Evolutionary conservation across 2,329 filamentous ascomycete species (phyloP).

Genomic region (Paracoccidioides lutzii): DNA sequence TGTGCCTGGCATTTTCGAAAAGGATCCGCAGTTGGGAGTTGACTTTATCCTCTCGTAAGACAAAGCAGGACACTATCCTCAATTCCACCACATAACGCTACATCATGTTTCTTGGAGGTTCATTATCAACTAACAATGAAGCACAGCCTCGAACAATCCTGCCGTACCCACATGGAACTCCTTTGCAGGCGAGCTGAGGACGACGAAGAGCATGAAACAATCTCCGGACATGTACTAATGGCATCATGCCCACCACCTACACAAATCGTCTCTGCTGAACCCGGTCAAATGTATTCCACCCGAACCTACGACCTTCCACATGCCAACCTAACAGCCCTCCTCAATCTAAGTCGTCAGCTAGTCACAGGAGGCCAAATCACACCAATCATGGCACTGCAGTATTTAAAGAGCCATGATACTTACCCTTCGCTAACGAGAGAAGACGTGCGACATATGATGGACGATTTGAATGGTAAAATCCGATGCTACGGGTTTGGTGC

Average conservation of each 20-base stretch:
- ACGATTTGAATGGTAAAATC: constrained; percentile 65
- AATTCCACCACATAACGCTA: background rate
- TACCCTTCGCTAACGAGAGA: constrained; percentile 51
- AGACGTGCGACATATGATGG: constrained; percentile 60
- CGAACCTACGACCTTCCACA: constrained; percentile 70
- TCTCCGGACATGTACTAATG: constrained; percentile 89
- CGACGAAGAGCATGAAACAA: constrained; percentile 47
- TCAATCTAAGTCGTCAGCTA: constrained; percentile 71
- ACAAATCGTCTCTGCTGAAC: constrained; percentile 43
- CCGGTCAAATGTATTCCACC: constrained; percentile 45
- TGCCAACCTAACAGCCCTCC: constrained; percentile 63
- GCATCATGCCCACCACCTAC: constrained; percentile 69
- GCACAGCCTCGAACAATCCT: constrained; percentile 60
- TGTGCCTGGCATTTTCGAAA: constrained; percentile 30
- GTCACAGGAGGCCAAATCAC: constrained; percentile 75
- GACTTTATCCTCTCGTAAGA: constrained; percentile 37
- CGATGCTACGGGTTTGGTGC: constrained; percentile 79
- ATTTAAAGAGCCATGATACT: constrained; percentile 59
- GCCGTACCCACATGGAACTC: constrained; percentile 81
- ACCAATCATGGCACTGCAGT: constrained; percentile 87
- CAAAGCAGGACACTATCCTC: background rate
- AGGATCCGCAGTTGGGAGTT: constrained; percentile 34
- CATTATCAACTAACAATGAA: constrained; percentile 3
- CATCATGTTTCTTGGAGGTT: background rate
- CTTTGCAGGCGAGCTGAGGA: constrained; percentile 44